These are phyloP conservation scores for Cichorium intybus DNA, from an alignment of 140 eudicot species.

Conservation along the genomic window DNA sequence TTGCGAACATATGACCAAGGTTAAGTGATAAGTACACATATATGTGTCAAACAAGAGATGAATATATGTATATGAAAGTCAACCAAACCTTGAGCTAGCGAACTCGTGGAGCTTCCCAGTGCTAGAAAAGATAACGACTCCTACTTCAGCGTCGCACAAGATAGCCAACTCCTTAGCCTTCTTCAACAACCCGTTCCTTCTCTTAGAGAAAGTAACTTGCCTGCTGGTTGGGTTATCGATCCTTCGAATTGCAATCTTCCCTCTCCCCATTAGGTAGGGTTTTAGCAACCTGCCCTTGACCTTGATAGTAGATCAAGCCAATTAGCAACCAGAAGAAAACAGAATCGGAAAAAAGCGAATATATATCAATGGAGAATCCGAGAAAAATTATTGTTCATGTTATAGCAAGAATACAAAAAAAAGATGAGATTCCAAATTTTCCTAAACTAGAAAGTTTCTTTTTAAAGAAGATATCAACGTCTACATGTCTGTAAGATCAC, in stretches of 20 bases:
- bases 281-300: slow-evolving; percentile 3
- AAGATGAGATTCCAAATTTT: neutral
- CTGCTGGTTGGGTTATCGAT: slow-evolving; percentile 64
- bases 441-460: slow-evolving; percentile 23
- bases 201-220: slow-evolving; percentile 66
- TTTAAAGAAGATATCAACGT: slow-evolving; percentile 1
- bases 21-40: neutral
- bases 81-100: slow-evolving; percentile 49
- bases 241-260: slow-evolving; percentile 51
- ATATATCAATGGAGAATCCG: slow-evolving; percentile 9
- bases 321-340: neutral
- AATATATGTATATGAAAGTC: neutral
- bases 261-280: slow-evolving; percentile 53
- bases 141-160: slow-evolving; percentile 67
- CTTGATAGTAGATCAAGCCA: slow-evolving; percentile 12
- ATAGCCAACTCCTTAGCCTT: slow-evolving; percentile 65
- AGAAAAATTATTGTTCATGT: slow-evolving; percentile 8
- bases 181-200: slow-evolving; percentile 63
- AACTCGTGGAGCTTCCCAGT: slow-evolving; percentile 57
- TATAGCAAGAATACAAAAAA: slow-evolving; percentile 1
- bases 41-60: neutral
- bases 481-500: slow-evolving; percentile 8
- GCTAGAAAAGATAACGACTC: slow-evolving; percentile 57
- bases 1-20: neutral
- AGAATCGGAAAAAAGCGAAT: slow-evolving; percentile 4